Conservation (phyloP, 495 filamentous ascomycete genomes). For the Xeromyces bisporus region DNA sequence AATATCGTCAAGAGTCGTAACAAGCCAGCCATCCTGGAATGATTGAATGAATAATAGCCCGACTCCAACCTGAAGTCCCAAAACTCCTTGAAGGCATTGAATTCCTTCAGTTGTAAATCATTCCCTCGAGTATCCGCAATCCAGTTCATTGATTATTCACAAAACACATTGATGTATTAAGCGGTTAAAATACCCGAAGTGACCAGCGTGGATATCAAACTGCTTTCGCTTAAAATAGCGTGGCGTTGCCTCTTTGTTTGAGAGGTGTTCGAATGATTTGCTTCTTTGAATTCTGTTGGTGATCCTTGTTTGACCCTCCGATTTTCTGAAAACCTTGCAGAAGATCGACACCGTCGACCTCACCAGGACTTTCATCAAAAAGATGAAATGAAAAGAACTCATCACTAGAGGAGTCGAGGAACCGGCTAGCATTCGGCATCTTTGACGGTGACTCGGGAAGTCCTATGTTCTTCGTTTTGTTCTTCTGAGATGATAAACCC, state of each 20-base stretch:
- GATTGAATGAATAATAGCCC: too few species aligned
- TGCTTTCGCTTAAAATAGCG: slow-evolving; percentile 27
- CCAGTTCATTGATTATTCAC: too few species aligned
- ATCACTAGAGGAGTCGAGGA: slow-evolving; percentile 37
- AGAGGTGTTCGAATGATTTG: slow-evolving; percentile 22
- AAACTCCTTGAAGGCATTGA: slow-evolving; percentile 11
- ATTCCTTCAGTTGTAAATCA: slow-evolving; percentile 14
- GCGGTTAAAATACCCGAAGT: neutral
- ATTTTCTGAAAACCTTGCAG: slow-evolving; percentile 84
- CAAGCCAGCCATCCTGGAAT: too few species aligned
- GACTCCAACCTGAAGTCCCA: slow-evolving; percentile 8
- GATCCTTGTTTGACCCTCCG: slow-evolving; percentile 34
- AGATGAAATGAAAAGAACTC: slow-evolving; percentile 46
- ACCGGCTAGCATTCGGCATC: slow-evolving; percentile 35
- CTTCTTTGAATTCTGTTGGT: slow-evolving; percentile 12
- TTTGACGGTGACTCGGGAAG: slow-evolving; percentile 33
- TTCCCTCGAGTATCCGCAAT: too few species aligned
- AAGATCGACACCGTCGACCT: slow-evolving; percentile 61
- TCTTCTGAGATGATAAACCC: slow-evolving; percentile 15
- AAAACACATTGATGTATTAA: too few species aligned
- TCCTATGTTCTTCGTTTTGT: slow-evolving; percentile 23
- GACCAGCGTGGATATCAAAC: too few species aligned
- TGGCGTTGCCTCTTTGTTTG: slow-evolving; percentile 25
- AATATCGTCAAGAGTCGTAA: slow-evolving; percentile 21
- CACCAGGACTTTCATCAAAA: slow-evolving; percentile 41